Evolutionary conservation across 2,329 filamentous ascomycete species (phyloP), one percentile per base, ranked within the genome.

Genomic region (Trichoderma sp.): DNA sequence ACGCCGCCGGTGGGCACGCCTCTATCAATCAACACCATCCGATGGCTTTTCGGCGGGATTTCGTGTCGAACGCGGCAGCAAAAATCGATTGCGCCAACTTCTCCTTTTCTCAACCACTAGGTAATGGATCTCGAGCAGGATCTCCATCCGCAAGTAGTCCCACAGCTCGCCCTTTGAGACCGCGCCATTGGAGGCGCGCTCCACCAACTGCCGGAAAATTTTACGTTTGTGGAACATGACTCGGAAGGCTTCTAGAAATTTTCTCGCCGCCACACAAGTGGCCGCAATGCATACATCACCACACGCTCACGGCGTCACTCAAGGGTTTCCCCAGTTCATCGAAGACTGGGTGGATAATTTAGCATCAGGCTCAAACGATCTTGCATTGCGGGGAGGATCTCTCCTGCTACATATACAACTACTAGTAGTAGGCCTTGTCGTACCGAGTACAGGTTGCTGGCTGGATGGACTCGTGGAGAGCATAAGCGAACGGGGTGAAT

Each of bases 171-270:
- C 17, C 48, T 47, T 50, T 15, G 15, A 48, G 14, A 21, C 41
- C 41, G 30, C 47, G 51, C 21, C 52, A 50, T 47, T 50, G 43
- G 47, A 24, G 24, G 34, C 5, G 28, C 24, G 39, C 47, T 59
- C 63, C 63, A 64, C 63, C 55, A 45, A 60, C 26, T 14, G 34
- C 44, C 51, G 47, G 43, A 64, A 64, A 64, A 26, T 64, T 64
- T 57, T 64, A 52, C 47, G 48, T 57, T 26, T 30, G 26, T 58
- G 41, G 41, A 64, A 45, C 63, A 64, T 64, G 63, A 64, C 63
- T 64, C 63, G 21, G 10, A 64, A 64, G 15, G 39, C 41, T 64
- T 64, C 63, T 64, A 59, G 63, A 64, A 58, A n/a, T 47, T 59
- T 64, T 64, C 56, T 41, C 9, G 45, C 56, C 45, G 55, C 63